phyloP scores from a whole-genome alignment of 441 rosid species.

The Corymbia calophylla region DNA sequence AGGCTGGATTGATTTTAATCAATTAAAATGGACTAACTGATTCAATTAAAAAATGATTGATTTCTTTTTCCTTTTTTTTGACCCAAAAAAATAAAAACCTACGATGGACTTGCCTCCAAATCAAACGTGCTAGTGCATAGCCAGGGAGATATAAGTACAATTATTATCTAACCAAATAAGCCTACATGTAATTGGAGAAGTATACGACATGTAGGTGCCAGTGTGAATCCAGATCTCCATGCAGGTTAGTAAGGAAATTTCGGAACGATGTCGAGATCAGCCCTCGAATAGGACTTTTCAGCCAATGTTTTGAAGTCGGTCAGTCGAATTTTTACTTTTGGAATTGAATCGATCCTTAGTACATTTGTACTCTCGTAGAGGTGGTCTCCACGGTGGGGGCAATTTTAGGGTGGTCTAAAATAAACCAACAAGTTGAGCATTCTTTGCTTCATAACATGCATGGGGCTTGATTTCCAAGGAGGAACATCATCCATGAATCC shows the following conservation, averaged over 20 bases:
- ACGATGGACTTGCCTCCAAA: neutral
- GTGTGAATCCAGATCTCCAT: neutral
- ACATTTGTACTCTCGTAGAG: rapidly evolving
- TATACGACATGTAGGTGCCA: neutral
- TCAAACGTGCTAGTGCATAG: neutral
- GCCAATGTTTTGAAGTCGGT: rapidly evolving
- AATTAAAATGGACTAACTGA: neutral
- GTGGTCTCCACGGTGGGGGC: rapidly evolving
- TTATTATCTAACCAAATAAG: neutral
- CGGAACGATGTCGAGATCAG: rapidly evolving
- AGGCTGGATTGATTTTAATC: neutral
- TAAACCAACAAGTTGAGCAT: too few relatives aligned
- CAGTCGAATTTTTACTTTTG: neutral
- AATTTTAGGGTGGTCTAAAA: neutral
- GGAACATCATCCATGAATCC: too few relatives aligned
- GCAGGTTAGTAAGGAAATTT: neutral
- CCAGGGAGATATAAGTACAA: neutral
- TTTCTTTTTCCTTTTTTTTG: neutral
- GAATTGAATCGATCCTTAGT: rapidly evolving
- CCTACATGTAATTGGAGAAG: neutral
- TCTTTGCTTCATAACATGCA: too few relatives aligned
- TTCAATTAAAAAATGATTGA: neutral
- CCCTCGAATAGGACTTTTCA: rapidly evolving
- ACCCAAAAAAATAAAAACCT: neutral
- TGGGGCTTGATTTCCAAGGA: too few relatives aligned